phyloP scores from a whole-genome alignment of 129 eudicot species.

The Centella asiatica region DNA sequence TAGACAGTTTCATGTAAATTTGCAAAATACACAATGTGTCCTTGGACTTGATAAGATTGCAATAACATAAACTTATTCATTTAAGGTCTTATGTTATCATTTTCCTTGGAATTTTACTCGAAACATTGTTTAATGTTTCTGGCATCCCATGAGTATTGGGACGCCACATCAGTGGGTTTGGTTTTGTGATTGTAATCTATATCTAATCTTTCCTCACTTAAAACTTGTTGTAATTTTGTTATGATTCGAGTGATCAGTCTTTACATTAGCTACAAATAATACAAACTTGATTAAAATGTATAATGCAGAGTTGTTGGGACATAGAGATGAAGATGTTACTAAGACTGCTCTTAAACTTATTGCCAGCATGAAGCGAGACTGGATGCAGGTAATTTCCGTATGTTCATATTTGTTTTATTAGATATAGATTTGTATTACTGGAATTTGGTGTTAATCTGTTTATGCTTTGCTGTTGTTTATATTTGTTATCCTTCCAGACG shows the following conservation, averaged over 20 bases:
- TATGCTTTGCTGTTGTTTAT: not conserved
- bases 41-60: no score
- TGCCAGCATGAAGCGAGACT: slow-evolving; percentile 36
- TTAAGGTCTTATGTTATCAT: no score
- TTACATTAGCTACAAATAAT: not conserved
- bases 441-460: not conserved
- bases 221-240: not conserved
- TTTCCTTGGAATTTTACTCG: no score
- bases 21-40: no score
- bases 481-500: slow-evolving; percentile 14
- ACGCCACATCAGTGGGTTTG: no score
- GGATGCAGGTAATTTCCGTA: slow-evolving; percentile 28
- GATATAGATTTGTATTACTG: not conserved
- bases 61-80: no score
- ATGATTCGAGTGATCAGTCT: no score
- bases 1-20: no score
- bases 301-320: slow-evolving; percentile 20
- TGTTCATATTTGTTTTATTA: not conserved
- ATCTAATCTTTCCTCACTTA: no score
- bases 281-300: not conserved
- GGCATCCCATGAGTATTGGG: no score
- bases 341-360: slow-evolving; percentile 25
- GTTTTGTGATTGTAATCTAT: no score
- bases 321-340: slow-evolving; percentile 7
- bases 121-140: no score